Evolutionary conservation across 768 basidiomycete genomes (phyloP).

Genomic region (Termitomyces sp.): DNA sequence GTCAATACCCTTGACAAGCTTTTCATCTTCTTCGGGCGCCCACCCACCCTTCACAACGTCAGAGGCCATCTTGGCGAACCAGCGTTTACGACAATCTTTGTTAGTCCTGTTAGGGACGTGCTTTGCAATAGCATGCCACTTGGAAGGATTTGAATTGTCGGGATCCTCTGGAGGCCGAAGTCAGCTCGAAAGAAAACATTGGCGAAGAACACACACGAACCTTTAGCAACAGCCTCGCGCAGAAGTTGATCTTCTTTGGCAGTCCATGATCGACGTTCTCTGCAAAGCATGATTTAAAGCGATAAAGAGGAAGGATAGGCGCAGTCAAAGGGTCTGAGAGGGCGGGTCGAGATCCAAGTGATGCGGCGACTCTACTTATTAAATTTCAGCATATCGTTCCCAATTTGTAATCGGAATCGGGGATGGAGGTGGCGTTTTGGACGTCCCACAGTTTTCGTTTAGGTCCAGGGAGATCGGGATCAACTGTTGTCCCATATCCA

Average conservation of each 20-base stretch:
- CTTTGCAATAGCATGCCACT: conserved; percentile 60
- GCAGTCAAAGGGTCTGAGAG: not conserved
- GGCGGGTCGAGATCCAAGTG: conserved; percentile 16
- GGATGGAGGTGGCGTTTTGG: conserved; percentile 19
- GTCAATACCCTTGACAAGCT: conserved; percentile 50
- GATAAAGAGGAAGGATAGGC: conserved; percentile 4
- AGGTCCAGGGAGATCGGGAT: conserved; percentile 18
- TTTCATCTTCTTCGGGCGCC: conserved; percentile 57
- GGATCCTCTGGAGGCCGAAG: conserved; percentile 41
- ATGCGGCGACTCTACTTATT: conserved; percentile 20
- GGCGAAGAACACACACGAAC: conserved; percentile 19
- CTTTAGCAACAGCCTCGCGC: conserved; percentile 44
- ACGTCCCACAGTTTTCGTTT: conserved; percentile 14
- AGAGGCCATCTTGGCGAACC: conserved; percentile 61
- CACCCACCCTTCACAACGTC: conserved; percentile 59
- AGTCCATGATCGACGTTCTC: conserved; percentile 50
- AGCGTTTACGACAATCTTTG: conserved; percentile 60
- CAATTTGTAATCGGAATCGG: conserved; percentile 19
- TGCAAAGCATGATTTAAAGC: conserved; percentile 29
- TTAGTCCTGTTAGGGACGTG: conserved; percentile 58
- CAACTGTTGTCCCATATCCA: conserved; percentile 17
- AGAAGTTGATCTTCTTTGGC: conserved; percentile 49
- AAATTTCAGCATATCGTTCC: conserved; percentile 12
- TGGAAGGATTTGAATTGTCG: conserved; percentile 50
- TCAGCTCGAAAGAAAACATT: conserved; percentile 12